Percentiles rank a stretch among this genome's conserved stretches.
Evolutionary conservation across 1,139 yeast genomes (phyloP).

Genomic region (Saccharomycopsis phalli): DNA sequence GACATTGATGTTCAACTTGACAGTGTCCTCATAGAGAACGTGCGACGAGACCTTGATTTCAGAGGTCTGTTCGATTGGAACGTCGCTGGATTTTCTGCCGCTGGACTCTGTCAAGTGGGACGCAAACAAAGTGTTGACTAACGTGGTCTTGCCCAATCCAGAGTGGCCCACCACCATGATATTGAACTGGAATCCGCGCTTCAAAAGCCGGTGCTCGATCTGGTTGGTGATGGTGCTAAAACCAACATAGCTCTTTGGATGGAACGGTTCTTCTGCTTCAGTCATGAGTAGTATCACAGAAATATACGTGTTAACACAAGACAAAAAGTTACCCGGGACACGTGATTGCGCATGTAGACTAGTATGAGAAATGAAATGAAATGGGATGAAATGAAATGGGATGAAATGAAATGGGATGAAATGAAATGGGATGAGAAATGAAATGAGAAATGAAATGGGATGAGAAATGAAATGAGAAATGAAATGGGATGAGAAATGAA

Average conservation of each 20-base stretch:
- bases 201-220: constrained; percentile 84
- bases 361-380: too few relatives aligned
- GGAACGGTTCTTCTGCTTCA: constrained; percentile 21
- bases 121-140: constrained; percentile 83
- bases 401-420: too few relatives aligned
- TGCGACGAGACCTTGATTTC: constrained; percentile 75
- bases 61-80: constrained; percentile 79
- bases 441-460: too few relatives aligned
- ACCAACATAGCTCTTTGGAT: constrained; percentile 67
- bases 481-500: too few relatives aligned
- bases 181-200: constrained; percentile 90
- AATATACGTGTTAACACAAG: not conserved
- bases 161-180: constrained; percentile 90
- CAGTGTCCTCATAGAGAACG: constrained; percentile 72
- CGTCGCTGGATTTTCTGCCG: constrained; percentile 59
- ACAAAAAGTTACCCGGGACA: too few relatives aligned
- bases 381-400: too few relatives aligned
- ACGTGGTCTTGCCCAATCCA: constrained; percentile 89
- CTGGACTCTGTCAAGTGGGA: constrained; percentile 65
- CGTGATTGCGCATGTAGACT: too few relatives aligned
- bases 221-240: constrained; percentile 94
- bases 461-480: too few relatives aligned
- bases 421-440: too few relatives aligned
- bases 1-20: constrained; percentile 72
- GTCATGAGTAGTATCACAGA: too few relatives aligned